Evolutionary conservation across 116 monocot species (phyloP).

Genomic region (Dioscorea cayenensis): DNA sequence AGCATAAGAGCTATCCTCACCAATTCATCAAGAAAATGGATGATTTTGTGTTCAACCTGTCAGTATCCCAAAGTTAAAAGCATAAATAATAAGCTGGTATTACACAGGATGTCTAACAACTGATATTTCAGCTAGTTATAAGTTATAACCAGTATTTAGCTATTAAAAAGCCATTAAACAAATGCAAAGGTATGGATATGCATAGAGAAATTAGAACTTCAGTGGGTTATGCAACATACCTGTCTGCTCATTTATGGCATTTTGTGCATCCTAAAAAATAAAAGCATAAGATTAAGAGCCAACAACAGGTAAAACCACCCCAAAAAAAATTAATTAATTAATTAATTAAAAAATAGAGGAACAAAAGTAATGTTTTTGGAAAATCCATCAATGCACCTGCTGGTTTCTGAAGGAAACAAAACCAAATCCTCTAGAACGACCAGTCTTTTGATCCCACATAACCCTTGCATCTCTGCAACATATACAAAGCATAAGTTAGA

Average conservation of each 20-base stretch:
- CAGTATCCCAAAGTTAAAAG: neutral
- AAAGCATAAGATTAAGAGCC: slow-evolving; percentile 1
- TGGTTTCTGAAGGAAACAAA: slow-evolving; percentile 92
- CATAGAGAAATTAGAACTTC: neutral
- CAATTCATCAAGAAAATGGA: too few species aligned
- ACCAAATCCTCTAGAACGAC: slow-evolving; percentile 90
- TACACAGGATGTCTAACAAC: neutral
- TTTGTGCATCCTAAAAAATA: slow-evolving; percentile 76
- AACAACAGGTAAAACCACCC: neutral
- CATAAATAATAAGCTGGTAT: neutral
- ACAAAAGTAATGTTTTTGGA: neutral
- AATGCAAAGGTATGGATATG: neutral
- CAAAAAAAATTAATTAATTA: too few species aligned
- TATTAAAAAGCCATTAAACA: neutral
- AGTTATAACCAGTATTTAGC: neutral
- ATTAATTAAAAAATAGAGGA: neutral
- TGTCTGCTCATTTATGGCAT: slow-evolving; percentile 88
- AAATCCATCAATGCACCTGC: slow-evolving; percentile 33
- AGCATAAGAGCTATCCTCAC: neutral
- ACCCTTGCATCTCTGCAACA: slow-evolving; percentile 76
- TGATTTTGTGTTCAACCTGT: too few species aligned
- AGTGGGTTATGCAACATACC: slow-evolving; percentile 28
- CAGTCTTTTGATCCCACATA: slow-evolving; percentile 99
- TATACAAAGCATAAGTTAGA: neutral
- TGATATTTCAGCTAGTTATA: neutral